Conservation (phyloP, 768 basidiomycete species). For the Kockovaella imperatae region DNA sequence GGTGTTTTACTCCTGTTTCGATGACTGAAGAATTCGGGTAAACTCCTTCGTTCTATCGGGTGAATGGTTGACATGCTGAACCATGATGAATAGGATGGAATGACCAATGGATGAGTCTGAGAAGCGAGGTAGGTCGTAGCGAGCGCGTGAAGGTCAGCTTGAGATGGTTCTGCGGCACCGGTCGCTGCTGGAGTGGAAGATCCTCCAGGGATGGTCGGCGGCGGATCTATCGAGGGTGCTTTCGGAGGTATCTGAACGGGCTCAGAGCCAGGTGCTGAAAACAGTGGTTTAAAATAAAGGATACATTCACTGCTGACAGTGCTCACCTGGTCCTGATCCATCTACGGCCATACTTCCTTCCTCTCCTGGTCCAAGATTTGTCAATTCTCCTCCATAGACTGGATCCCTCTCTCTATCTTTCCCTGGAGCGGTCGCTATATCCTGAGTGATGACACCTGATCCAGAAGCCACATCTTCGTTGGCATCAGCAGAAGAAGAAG, state of each 20-base stretch:
- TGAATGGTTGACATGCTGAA: conserved; percentile 93
- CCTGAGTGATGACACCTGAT: conserved; percentile 46
- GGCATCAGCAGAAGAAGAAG: conserved; percentile 10
- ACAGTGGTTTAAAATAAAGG: not conserved
- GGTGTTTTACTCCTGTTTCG: conserved; percentile 93
- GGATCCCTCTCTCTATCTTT: conserved; percentile 86
- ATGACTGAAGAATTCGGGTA: conserved; percentile 98
- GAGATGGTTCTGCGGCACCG: conserved; percentile 74
- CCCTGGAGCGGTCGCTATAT: conserved; percentile 69
- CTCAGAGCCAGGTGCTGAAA: not conserved
- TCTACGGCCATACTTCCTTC: conserved; percentile 11
- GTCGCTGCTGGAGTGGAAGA: conserved; percentile 49
- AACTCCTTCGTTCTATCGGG: conserved; percentile 77
- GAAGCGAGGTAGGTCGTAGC: conserved; percentile 78
- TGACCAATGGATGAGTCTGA: conserved; percentile 92
- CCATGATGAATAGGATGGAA: conserved; percentile 96
- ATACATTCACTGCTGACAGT: not conserved
- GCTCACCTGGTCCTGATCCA: conserved; percentile 14
- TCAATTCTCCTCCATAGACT: conserved; percentile 66
- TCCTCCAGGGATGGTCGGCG: conserved; percentile 6
- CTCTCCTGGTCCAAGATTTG: conserved; percentile 53
- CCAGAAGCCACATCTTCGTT: no score
- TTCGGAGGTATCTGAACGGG: not conserved
- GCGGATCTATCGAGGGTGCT: conserved; percentile 9
- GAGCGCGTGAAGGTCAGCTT: conserved; percentile 47